A percentile compares a stretch with the other conserved stretches of the same genome.
Evolutionary conservation across 371 early-diverging fungal species (phyloP).

Genomic region (Blakeslea trispora): DNA sequence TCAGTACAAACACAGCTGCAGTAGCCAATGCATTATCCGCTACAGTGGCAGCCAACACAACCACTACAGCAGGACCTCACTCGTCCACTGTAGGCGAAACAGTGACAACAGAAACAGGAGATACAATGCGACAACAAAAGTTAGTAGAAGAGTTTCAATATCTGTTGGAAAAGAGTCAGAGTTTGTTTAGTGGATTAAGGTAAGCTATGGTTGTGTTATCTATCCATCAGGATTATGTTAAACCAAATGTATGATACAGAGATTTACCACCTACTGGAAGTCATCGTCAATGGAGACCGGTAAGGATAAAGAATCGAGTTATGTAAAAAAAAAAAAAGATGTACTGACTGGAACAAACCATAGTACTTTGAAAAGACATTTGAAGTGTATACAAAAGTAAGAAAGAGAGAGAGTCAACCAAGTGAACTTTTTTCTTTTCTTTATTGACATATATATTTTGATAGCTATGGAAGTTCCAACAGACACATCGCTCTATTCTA

Average conservation of each 20-base stretch:
- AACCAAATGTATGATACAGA: slow-evolving; percentile 24
- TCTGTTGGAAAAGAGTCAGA: slow-evolving; percentile 95
- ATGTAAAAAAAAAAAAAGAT: too few relatives aligned
- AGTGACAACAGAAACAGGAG: slow-evolving; percentile 20
- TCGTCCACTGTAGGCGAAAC: too few relatives aligned
- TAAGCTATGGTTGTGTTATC: too few relatives aligned
- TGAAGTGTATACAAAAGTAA: slow-evolving; percentile 91
- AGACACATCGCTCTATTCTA: slow-evolving; percentile 78
- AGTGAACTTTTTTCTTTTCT: background rate
- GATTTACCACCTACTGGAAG: slow-evolving; percentile 78
- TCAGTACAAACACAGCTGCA: too few relatives aligned
- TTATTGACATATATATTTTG: background rate
- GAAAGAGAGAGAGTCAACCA: too few relatives aligned
- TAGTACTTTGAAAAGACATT: slow-evolving; percentile 95
- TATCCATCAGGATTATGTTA: background rate
- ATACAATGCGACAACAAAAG: slow-evolving; percentile 46
- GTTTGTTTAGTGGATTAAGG: slow-evolving; percentile 92
- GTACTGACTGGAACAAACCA: background rate
- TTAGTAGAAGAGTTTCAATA: slow-evolving; percentile 90
- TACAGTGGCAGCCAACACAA: too few relatives aligned
- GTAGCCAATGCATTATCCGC: too few relatives aligned
- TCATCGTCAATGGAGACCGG: slow-evolving; percentile 77
- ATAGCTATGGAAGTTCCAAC: slow-evolving; percentile 95
- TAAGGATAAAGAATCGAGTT: slow-evolving; percentile 19
- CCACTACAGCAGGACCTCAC: too few relatives aligned